Base-by-base conservation (phyloP, 192 early-diverging fungal species). In the Linnemannia elongata region DNA sequence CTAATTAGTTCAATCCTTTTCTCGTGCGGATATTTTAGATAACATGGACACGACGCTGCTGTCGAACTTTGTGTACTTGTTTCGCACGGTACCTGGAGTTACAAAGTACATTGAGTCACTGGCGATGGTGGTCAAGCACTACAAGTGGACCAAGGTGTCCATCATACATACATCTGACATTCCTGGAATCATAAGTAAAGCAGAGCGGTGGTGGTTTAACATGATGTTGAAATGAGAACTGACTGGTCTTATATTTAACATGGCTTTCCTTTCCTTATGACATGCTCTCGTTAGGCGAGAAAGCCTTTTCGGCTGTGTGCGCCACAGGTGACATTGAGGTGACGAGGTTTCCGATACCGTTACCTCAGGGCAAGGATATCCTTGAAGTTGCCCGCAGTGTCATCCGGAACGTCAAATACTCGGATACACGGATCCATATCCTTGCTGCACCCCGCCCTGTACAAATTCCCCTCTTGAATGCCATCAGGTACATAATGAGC, bases 351-450 rank as follows among this genome's bases (percentile, higher is more conserved):
- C 17, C 22, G 4, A 76, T 85, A 35, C 83, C 73, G 13, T 41
- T 80, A 13, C 44, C 75, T 44, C 78, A 80, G 0, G 54, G 57
- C 24, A 69, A 36, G 3, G 41, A 55, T 5, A 15, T 63, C 12
- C 41, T 75, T 4, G 18, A 38, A 0, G n/a, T 30, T n/a, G 78
- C 77, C 5, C 74, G 15, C 4, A 35, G n/a, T n/a, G 63, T 79
- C 6, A 66, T 85, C 0, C 60, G 42, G n/a, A 41, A 2, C 20
- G 0, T 85, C 42, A 71, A 73, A 9, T 20, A 76, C 52, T 80
- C 83, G 35, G 70, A 85, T 39, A 63, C 74, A 0, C 78, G 83
- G 3, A 80, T 85, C n/a, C 83, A 85, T 52, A 44, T 85, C 36
- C 39, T 85, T 2, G 60, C 80, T 8, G 83, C 78, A 5, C 30